These are phyloP conservation scores for Blastomyces silverae DNA, from an alignment of 2,329 filamentous ascomycete species.

Conservation along the genomic window DNA sequence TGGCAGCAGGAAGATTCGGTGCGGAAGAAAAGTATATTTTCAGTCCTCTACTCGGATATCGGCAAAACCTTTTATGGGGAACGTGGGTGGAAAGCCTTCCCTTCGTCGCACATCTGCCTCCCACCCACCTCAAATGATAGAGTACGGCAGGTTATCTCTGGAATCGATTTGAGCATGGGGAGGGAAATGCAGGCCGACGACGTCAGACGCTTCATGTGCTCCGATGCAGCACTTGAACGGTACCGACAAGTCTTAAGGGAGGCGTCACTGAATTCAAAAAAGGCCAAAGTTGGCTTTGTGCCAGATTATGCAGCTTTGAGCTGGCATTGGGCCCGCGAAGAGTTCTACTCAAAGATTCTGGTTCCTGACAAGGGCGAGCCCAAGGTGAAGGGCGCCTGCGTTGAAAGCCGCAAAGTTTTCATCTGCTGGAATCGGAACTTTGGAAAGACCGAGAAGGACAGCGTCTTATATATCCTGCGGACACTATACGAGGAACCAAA, in stretches of 20 bases:
- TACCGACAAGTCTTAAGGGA: constrained; percentile 59
- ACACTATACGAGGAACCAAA: constrained; percentile 38
- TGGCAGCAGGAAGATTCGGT: constrained; percentile 45
- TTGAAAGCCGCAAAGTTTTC: constrained; percentile 39
- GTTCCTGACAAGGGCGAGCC: constrained; percentile 48
- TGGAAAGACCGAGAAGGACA: constrained; percentile 32
- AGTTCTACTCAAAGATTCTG: constrained; percentile 63
- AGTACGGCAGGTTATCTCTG: constrained; percentile 20
- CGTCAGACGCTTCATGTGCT: constrained; percentile 44
- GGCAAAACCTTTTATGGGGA: constrained; percentile 73
- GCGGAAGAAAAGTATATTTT: constrained; percentile 53
- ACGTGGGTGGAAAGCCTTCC: constrained; percentile 68
- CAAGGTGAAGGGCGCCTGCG: constrained; percentile 62
- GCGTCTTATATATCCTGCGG: constrained; percentile 40
- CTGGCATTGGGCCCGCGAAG: constrained; percentile 77
- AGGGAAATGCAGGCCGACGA: constrained; percentile 32
- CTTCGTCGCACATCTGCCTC: constrained; percentile 65
- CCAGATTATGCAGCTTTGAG: constrained; percentile 61
- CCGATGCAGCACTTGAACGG: constrained; percentile 55
- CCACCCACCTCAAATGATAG: constrained; percentile 35
- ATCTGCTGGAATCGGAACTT: constrained; percentile 40
- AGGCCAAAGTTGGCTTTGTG: constrained; percentile 56
- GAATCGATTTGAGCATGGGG: constrained; percentile 28
- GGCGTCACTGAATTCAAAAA: constrained; percentile 36
- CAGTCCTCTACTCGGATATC: constrained; percentile 79